Conservation (phyloP, 83 land plant genomes). For the Thuja plicata region DNA sequence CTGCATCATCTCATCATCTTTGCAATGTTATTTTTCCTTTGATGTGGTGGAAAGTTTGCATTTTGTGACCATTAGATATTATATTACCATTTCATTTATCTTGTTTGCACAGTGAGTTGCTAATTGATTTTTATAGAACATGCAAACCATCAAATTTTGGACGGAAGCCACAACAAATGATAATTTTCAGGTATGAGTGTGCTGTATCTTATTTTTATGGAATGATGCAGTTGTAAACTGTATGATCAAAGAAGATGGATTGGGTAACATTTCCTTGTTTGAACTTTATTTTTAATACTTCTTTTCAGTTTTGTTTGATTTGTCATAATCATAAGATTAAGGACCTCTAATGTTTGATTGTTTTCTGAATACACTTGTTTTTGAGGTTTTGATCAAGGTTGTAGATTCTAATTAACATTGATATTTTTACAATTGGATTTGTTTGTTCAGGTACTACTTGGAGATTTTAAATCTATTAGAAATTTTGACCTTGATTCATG, state of each 20-base stretch:
- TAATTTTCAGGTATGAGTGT: constrained; percentile 67
- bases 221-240: neutral
- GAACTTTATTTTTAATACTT: too few relatives aligned
- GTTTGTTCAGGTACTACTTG: neutral
- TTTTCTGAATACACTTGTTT: neutral
- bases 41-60: too few relatives aligned
- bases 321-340: too few relatives aligned
- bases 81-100: neutral
- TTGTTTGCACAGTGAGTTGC: constrained; percentile 52
- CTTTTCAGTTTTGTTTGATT: too few relatives aligned
- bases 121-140: constrained; percentile 63
- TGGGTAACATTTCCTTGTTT: neutral
- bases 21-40: too few relatives aligned
- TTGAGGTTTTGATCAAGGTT: neutral
- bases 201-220: neutral
- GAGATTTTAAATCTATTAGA: neutral
- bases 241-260: neutral
- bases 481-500: neutral
- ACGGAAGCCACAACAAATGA: constrained; percentile 71
- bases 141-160: constrained; percentile 22
- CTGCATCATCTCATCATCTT: too few relatives aligned
- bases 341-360: too few relatives aligned
- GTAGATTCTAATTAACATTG: too few relatives aligned
- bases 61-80: neutral
- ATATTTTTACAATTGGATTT: too few relatives aligned